Evolutionary conservation across 2,329 filamentous ascomycete species (phyloP), one percentile per base, ranked within the genome.

Genomic region (Colletotrichum euphorbiae): DNA sequence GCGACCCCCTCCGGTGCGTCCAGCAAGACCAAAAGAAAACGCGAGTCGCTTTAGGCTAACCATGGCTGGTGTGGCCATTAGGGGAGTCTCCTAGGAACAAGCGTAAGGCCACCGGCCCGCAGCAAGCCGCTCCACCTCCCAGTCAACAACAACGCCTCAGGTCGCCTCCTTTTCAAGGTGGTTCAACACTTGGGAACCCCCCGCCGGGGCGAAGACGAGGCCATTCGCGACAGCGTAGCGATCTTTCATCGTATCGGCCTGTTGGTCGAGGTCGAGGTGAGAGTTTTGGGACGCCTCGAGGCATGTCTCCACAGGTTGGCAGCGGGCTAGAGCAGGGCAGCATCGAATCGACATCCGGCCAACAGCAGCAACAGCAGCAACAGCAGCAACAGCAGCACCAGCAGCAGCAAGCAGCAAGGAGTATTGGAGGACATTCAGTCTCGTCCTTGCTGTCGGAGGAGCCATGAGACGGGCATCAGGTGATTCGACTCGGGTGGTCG

Each of bases 81-180:
- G 84, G 89, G 75, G 91, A 92, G 77, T 93, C 92, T 70, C 93
- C 93, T 36, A 92, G 91, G 77, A 97, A 71, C 67, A 71, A 97
- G 83, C 90, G 94, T 74, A 97, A 97, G 81, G 90, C 91, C 62
- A 85, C 84, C 45, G 87, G 87, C 52, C 81, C 84, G 48, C 85
- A 85, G 68, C 80, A 80, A 71, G 75, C 83, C 55, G 80, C 80
- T 21, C 84, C 78, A 33, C 62, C 80, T 57, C 81, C 83, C 64
- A 80, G 80, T 45, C 78, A 84, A 66, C 77, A 81, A 46, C 77
- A 81, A 45, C 82, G 82, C 64, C 80, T 81, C 50, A 82, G 81
- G 52, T 87, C 85, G 28, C 85, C 89, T 48, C 84, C 87, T 43
- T 86, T 88, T 72, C 81, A 83, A 62, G 61, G 73, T 58, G 70